Conservation (phyloP, 164 flowering plant species). For the Buxus sempervirens region DNA sequence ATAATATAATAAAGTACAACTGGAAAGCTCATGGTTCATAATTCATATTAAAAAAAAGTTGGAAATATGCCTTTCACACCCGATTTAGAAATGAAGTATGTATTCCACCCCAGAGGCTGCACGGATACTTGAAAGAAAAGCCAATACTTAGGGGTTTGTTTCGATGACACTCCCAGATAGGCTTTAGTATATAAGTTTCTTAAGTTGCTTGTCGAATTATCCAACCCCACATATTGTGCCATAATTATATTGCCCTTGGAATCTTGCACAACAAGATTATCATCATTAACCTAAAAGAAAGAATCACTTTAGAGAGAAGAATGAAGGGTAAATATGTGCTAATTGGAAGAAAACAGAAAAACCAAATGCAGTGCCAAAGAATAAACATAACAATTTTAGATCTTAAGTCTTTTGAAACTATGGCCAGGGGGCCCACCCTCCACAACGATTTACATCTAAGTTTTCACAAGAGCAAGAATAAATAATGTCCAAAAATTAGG, state of each 20-base stretch:
- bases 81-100: conserved; percentile 63
- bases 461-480: too few relatives aligned
- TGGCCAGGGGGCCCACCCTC: too few relatives aligned
- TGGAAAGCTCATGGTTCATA: too few relatives aligned
- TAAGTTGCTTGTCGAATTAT: conserved; percentile 57
- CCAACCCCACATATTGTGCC: conserved; percentile 55
- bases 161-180: conserved; percentile 48
- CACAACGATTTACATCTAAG: too few relatives aligned
- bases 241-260: conserved; percentile 46
- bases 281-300: conserved; percentile 52
- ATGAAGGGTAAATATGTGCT: neutral
- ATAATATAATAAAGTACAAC: too few relatives aligned
- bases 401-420: too few relatives aligned
- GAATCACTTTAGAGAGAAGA: neutral
- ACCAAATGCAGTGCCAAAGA: neutral
- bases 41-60: neutral
- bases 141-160: conserved; percentile 61
- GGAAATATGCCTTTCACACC: conserved; percentile 33
- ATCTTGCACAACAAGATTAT: conserved; percentile 59
- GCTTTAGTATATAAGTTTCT: conserved; percentile 62
- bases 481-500: too few relatives aligned
- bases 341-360: neutral
- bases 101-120: conserved; percentile 85
- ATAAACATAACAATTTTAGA: too few relatives aligned
- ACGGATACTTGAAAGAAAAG: conserved; percentile 65